phyloP scores from a whole-genome alignment of 2,329 filamentous ascomycete genomes.

The Aspergillus amoenus region DNA sequence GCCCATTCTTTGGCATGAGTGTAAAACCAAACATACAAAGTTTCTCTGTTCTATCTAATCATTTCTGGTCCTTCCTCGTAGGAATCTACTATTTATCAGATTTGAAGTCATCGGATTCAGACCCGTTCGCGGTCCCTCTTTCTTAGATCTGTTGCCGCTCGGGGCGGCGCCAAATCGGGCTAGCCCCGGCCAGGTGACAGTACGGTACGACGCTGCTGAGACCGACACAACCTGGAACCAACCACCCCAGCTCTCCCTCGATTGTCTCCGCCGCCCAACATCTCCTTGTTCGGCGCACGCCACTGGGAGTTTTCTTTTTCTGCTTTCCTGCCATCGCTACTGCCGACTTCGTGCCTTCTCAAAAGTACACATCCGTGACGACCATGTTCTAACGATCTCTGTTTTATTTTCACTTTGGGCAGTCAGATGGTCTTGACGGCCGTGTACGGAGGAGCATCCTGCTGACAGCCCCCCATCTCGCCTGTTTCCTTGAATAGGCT shows the following conservation, averaged over 20 bases:
- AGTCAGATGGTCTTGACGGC: conserved; percentile 24
- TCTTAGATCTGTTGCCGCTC: conserved; percentile 12
- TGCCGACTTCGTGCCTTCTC: conserved; percentile 2
- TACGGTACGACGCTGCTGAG: conserved; percentile 1
- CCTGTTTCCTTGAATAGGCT: conserved; percentile 13
- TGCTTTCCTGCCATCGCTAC: background rate
- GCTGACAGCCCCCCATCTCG: conserved; percentile 23
- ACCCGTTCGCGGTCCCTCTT: background rate
- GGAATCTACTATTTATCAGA: background rate
- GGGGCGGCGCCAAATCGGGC: conserved; percentile 18
- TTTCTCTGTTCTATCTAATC: background rate
- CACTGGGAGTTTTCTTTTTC: conserved; percentile 17
- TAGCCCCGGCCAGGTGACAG: conserved; percentile 12
- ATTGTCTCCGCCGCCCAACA: conserved; percentile 24
- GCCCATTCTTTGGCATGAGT: background rate
- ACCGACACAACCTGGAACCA: conserved; percentile 15
- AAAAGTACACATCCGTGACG: conserved; percentile 4
- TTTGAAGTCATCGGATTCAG: background rate
- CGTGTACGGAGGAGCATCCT: conserved; percentile 20
- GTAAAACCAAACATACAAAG: background rate
- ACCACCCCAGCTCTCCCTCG: conserved; percentile 23
- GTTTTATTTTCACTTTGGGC: conserved; percentile 17
- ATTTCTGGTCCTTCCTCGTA: background rate
- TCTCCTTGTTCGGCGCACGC: conserved; percentile 32
- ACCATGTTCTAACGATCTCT: conserved; percentile 21